Evolutionary conservation across 345 rosid genomes (phyloP), one percentile per base, ranked within the genome.

Genomic region (Boechera stricta): DNA sequence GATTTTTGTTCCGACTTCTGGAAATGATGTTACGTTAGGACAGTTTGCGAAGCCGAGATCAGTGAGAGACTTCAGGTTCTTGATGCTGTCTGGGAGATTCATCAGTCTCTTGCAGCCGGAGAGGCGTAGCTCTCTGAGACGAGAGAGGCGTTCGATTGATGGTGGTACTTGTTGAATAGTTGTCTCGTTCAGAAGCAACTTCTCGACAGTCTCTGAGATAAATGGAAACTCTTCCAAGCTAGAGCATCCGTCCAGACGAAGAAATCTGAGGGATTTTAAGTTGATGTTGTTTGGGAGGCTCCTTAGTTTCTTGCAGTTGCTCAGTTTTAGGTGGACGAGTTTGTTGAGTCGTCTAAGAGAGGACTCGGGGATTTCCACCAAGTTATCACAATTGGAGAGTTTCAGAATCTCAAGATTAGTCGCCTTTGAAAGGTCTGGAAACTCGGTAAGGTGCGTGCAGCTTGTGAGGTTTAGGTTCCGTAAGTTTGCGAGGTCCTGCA

Each of bases 391-490:
- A 7, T 39, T 2, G 1, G 81, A 57, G 31, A 77, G 81, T 5
- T 77, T 77, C 3, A 77, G 31, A 10, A 29, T n/a, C 77, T 77
- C 81, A 0, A 77, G 77, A 49, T 71, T 77, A 10, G 72, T 66
- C 4, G 81, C 81, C 38, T 72, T 71, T 2, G 77, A 71, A 38
- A 77, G 73, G n/a, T 77, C 77, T 57, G 77, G 81, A 65, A 77
- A 64, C 72, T 56, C 55, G 29, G 29, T n/a, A 5, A 78, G 81
- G 49, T 72, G n/a, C 39, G 51, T 78, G 77, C 73, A 78, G 56
- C 44, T 33, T 58, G 63, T 72, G 63, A 78, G 81, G 77, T 78
- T 78, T 24, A 78, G 32, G 41, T 1, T 72, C 69, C 77, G 32
- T 65, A 77, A 64, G 64, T 77, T 77, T 24, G 45, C 48, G 59